phyloP scores from a whole-genome alignment of 2,329 filamentous ascomycete genomes.

The Escovopsis sp. region DNA sequence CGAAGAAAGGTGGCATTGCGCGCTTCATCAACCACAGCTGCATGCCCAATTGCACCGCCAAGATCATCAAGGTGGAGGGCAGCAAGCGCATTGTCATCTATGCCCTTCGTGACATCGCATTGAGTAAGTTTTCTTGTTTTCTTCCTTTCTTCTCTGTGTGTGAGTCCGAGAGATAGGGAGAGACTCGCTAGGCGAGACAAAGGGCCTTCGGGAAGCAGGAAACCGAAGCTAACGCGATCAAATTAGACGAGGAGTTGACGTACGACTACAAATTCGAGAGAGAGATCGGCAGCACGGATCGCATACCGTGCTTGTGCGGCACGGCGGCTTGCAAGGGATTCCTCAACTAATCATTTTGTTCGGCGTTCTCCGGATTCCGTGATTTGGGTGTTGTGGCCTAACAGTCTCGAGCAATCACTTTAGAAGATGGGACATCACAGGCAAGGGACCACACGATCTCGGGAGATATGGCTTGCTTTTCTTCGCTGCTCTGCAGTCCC shows the following conservation, averaged over 20 bases:
- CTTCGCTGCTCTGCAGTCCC: no score
- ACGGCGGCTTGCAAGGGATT: constrained; percentile 96
- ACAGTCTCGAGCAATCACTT: no score
- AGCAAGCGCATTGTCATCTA: constrained; percentile 99
- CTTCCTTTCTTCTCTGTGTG: neutral
- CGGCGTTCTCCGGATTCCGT: neutral
- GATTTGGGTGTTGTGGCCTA: no score
- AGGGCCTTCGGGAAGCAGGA: constrained; percentile 4
- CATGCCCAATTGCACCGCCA: constrained; percentile 95
- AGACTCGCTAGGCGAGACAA: no score
- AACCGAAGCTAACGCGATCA: constrained; percentile 10
- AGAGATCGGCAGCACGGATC: constrained; percentile 84
- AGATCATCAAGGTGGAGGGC: constrained; percentile 97
- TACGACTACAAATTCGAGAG: constrained; percentile 99
- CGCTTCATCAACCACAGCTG: constrained; percentile 98
- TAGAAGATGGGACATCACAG: no score
- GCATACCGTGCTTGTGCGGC: constrained; percentile 93
- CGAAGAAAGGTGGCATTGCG: constrained; percentile 95
- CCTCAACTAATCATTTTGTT: constrained; percentile 54
- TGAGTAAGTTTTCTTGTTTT: constrained; percentile 53
- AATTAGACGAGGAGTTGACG: constrained; percentile 86
- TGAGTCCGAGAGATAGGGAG: no score
- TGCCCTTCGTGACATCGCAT: constrained; percentile 81
- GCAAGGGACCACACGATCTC: no score
- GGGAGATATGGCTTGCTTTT: no score